Evolutionary conservation across 1,284 basidiomycete species (phyloP).

Genomic region (Grifola frondosa): DNA sequence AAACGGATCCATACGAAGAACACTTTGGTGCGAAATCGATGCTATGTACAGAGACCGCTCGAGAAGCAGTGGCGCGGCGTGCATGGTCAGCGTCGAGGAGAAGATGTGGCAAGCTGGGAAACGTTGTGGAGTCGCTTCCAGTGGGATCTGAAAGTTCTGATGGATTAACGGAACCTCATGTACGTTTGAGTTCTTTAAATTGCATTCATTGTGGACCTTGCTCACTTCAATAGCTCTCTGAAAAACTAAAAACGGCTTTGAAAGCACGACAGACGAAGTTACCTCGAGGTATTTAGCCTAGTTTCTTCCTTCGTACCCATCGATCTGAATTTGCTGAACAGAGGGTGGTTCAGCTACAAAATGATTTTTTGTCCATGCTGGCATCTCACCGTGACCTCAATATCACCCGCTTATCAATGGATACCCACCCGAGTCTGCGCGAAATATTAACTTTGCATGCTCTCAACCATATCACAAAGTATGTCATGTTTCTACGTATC

Average conservation of each 20-base stretch:
- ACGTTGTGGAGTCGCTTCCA: constrained; percentile 51
- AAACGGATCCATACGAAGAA: constrained; percentile 51
- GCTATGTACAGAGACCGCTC: constrained; percentile 46
- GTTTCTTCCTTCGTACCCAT: background rate
- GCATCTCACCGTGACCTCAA: constrained; percentile 76
- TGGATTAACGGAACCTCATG: constrained; percentile 14
- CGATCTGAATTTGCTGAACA: constrained; percentile 28
- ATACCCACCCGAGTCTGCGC: constrained; percentile 53
- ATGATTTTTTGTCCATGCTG: constrained; percentile 63
- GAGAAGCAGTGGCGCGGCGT: constrained; percentile 47
- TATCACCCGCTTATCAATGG: constrained; percentile 58
- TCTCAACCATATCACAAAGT: constrained; percentile 88
- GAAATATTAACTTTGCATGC: constrained; percentile 74
- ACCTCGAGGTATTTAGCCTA: constrained; percentile 43
- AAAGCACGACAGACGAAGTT: constrained; percentile 51
- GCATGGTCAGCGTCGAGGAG: constrained; percentile 50
- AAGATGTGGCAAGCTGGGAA: constrained; percentile 48
- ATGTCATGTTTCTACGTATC: constrained; percentile 19
- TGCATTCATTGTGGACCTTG: constrained; percentile 9
- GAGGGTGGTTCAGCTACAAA: constrained; percentile 58
- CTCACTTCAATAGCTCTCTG: constrained; percentile 50
- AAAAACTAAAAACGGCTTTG: constrained; percentile 59
- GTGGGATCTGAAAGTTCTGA: constrained; percentile 34
- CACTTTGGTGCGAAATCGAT: constrained; percentile 63
- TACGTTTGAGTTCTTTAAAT: constrained; percentile 25